Percentiles rank a stretch among this genome's conserved stretches.
Conservation (phyloP, 2,329 filamentous ascomycete genomes). For the Neofusicoccum cordaticola region DNA sequence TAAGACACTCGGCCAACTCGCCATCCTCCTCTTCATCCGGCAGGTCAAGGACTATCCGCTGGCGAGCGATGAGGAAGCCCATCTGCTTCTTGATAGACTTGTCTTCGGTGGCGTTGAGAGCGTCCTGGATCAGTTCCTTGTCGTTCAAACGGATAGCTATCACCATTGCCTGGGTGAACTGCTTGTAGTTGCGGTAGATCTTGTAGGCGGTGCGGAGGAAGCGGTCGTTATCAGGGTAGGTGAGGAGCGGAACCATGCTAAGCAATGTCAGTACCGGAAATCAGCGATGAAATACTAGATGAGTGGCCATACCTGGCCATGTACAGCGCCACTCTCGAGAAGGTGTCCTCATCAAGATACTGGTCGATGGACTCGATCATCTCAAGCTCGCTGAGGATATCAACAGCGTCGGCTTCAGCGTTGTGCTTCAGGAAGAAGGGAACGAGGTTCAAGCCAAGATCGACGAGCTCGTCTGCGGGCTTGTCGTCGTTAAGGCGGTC, state of each 20-base stretch:
- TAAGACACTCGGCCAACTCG: constrained; percentile 76
- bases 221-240: constrained; percentile 94
- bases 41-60: constrained; percentile 79
- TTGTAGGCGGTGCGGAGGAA: constrained; percentile 90
- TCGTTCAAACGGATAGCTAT: constrained; percentile 93
- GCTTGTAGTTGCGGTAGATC: constrained; percentile 91
- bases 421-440: constrained; percentile 97
- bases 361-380: constrained; percentile 90
- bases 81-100: constrained; percentile 86
- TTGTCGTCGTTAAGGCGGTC: constrained; percentile 84
- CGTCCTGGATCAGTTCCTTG: constrained; percentile 72
- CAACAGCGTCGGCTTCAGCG: constrained; percentile 95
- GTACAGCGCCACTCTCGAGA: constrained; percentile 88
- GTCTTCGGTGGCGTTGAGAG: constrained; percentile 78
- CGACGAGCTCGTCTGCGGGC: constrained; percentile 76
- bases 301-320: constrained; percentile 66
- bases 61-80: constrained; percentile 86
- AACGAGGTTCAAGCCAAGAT: constrained; percentile 79
- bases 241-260: constrained; percentile 93
- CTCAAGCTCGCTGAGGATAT: constrained; percentile 94
- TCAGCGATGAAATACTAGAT: background rate
- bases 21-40: constrained; percentile 66
- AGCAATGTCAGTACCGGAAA: constrained; percentile 22
- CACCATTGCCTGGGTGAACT: constrained; percentile 89
- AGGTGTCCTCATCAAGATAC: constrained; percentile 92